Evolutionary conservation across 306 rosid genomes (phyloP).

Genomic region (Cicer bijugum): DNA sequence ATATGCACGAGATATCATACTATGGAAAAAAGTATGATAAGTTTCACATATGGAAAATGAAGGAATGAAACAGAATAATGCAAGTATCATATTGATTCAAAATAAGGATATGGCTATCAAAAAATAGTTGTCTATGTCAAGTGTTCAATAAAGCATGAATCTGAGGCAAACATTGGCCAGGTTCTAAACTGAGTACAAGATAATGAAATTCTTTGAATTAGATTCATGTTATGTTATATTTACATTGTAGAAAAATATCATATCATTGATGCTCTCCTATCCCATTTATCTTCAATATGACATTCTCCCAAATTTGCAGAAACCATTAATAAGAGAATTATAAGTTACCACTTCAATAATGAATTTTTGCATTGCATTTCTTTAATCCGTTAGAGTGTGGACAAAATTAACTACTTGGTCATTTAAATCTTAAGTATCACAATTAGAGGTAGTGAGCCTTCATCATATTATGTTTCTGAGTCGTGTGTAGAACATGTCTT

Average conservation of each 20-base stretch:
- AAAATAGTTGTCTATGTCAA: not conserved
- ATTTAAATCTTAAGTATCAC: too few relatives aligned
- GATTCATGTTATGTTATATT: not conserved
- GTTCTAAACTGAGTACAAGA: slow-evolving; percentile 25
- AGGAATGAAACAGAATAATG: slow-evolving; percentile 1
- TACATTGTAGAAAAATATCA: not conserved
- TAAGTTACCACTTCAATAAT: not conserved
- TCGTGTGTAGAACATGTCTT: too few relatives aligned
- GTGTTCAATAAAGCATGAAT: slow-evolving; percentile 22
- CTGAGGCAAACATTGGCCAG: not conserved
- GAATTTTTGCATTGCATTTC: not conserved
- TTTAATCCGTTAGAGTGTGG: not conserved
- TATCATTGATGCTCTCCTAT: slow-evolving; percentile 49
- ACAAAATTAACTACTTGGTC: too few relatives aligned
- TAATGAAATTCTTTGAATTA: too few relatives aligned
- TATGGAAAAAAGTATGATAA: slow-evolving; percentile 32
- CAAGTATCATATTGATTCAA: slow-evolving; percentile 16
- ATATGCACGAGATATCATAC: slow-evolving; percentile 65
- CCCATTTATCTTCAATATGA: slow-evolving; percentile 64
- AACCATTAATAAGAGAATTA: too few relatives aligned
- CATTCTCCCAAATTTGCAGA: too few relatives aligned
- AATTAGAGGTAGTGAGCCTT: too few relatives aligned
- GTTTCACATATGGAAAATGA: slow-evolving; percentile 28
- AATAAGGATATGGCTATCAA: not conserved
- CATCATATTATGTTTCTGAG: too few relatives aligned